phyloP scores from a whole-genome alignment of 495 filamentous ascomycete species.

The Usnea hakonensis region DNA sequence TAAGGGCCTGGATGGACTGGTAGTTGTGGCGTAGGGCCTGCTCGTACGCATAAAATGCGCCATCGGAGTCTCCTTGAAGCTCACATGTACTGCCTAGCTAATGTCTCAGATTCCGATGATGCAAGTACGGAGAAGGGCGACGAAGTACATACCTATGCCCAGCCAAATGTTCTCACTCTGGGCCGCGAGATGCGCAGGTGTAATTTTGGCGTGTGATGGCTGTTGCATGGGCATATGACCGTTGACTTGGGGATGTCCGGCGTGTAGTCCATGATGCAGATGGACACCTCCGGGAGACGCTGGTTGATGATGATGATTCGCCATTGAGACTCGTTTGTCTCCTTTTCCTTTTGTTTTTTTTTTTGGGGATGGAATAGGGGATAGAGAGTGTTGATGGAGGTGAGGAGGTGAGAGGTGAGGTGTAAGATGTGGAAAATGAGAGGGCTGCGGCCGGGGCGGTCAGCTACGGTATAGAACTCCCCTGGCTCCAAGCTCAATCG shows the following conservation, averaged over 20 bases:
- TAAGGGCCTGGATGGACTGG: conserved; percentile 89
- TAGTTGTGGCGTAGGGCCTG: conserved; percentile 79
- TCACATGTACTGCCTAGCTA: conserved; percentile 72
- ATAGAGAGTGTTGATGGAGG: background rate
- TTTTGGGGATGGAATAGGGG: background rate
- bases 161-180: conserved; percentile 90
- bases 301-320: conserved; percentile 41
- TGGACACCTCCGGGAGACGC: conserved; percentile 45
- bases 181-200: conserved; percentile 51
- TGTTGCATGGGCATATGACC: conserved; percentile 49
- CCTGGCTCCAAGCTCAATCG: too few species aligned
- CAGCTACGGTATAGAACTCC: too few species aligned
- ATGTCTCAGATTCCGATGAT: conserved; percentile 16
- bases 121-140: conserved; percentile 1
- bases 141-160: conserved; percentile 63
- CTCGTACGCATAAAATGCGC: conserved; percentile 82
- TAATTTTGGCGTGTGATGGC: conserved; percentile 42
- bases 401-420: background rate
- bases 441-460: too few species aligned
- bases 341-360: background rate
- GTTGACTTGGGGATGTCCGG: conserved; percentile 45
- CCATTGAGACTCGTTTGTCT: background rate
- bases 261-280: conserved; percentile 41
- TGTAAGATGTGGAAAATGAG: background rate
- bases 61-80: conserved; percentile 78